Evolutionary conservation across 345 rosid genomes (phyloP).

Genomic region (Brassica rapa): DNA sequence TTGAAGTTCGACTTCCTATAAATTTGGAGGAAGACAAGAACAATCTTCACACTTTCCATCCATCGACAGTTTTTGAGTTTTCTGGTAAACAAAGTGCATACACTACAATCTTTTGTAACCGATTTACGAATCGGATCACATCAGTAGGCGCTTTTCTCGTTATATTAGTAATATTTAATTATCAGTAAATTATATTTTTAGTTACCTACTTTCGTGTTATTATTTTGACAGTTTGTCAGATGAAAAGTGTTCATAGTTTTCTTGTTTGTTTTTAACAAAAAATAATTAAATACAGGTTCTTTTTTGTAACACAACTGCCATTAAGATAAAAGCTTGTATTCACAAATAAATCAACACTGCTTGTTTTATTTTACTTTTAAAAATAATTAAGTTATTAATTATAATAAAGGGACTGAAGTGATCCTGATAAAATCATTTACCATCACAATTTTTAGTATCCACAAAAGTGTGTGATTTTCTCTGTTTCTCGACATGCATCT

Average conservation of each 20-base stretch:
- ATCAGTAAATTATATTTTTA: neutral
- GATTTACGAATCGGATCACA: neutral
- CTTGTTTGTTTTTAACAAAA: neutral
- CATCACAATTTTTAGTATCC: neutral
- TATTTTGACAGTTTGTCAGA: neutral
- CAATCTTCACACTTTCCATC: neutral
- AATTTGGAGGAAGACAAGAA: slow-evolving; percentile 10
- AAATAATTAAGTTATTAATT: too few species aligned
- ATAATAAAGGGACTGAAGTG: neutral
- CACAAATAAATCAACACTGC: neutral
- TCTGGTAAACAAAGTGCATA: neutral
- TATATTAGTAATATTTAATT: neutral
- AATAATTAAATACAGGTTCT: too few species aligned
- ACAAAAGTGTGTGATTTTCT: neutral
- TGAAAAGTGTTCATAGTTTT: neutral
- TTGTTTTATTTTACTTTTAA: neutral
- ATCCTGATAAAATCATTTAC: neutral
- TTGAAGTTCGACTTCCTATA: slow-evolving; percentile 17
- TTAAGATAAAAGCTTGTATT: too few species aligned
- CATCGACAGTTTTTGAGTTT: neutral
- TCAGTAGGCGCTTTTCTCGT: neutral
- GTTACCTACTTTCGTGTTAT: neutral
- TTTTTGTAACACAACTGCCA: too few species aligned
- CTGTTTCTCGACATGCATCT: neutral
- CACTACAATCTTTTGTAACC: neutral